Evolutionary conservation across 1,284 basidiomycete species (phyloP).

Genomic region (Porodaedalea pini): DNA sequence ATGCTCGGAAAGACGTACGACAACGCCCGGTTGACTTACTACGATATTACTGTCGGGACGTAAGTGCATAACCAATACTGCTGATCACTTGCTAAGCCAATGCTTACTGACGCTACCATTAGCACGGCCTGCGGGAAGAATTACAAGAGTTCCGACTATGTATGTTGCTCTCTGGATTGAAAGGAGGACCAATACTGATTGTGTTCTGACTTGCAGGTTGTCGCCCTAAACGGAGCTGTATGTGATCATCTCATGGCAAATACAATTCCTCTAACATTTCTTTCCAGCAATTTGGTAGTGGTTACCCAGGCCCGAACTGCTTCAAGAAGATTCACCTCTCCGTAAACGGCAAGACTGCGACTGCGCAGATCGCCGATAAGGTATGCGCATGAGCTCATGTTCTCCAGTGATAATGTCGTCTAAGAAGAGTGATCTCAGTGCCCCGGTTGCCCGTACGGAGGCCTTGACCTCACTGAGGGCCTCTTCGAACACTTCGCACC

Average conservation of each 20-base stretch:
- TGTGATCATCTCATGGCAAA: no score
- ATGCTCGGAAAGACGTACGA: no score
- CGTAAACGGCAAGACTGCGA: slow-evolving; percentile 56
- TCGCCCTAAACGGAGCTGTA: slow-evolving; percentile 11
- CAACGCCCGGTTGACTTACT: no score
- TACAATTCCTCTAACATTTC: no score
- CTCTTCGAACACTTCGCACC: slow-evolving; percentile 17
- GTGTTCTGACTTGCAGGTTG: slow-evolving; percentile 14
- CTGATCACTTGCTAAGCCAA: no score
- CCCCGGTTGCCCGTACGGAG: slow-evolving; percentile 59
- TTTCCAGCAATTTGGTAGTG: slow-evolving; percentile 45
- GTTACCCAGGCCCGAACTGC: slow-evolving; percentile 41
- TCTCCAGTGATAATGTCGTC: not conserved
- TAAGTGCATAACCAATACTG: no score
- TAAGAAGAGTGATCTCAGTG: slow-evolving; percentile 21
- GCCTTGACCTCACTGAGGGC: slow-evolving; percentile 37
- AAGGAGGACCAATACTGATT: not conserved
- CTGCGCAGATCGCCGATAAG: slow-evolving; percentile 65
- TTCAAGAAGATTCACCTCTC: slow-evolving; percentile 61
- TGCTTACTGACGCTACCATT: no score
- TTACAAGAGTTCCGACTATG: no score
- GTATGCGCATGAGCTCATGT: slow-evolving; percentile 31
- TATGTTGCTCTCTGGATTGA: no score
- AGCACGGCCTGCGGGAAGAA: no score
- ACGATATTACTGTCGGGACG: no score